These are phyloP conservation scores for Globisporangium radiosum DNA, from an alignment of 352 stramenopile genomes.

Conservation along the genomic window DNA sequence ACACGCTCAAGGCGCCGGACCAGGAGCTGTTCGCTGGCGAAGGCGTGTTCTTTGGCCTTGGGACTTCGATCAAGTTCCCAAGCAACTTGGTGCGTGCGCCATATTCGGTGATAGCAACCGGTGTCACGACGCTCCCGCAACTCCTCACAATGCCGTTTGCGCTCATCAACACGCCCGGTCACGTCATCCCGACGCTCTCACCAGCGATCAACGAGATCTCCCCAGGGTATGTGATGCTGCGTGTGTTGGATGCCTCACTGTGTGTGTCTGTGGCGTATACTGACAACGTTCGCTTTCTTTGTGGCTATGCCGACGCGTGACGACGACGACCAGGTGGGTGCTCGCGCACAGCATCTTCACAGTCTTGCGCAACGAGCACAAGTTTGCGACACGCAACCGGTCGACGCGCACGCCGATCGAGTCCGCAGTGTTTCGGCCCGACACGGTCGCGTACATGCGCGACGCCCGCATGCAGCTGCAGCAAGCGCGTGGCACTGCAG, in stretches of 20 bases:
- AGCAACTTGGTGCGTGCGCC: slow-evolving; percentile 88
- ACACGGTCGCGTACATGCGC: slow-evolving; percentile 80
- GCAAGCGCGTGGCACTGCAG: slow-evolving; percentile 30
- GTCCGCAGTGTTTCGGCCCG: slow-evolving; percentile 52
- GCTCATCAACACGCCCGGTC: slow-evolving; percentile 62
- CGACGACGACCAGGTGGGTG: slow-evolving; percentile 64
- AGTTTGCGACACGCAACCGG: slow-evolving; percentile 79
- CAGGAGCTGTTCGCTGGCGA: slow-evolving; percentile 91
- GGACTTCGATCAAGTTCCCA: slow-evolving; percentile 92
- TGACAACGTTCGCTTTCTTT: not conserved
- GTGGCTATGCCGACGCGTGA: not conserved
- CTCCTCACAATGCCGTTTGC: slow-evolving; percentile 72
- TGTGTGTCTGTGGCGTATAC: slow-evolving; percentile 11
- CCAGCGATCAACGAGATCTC: slow-evolving; percentile 81
- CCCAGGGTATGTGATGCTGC: slow-evolving; percentile 26
- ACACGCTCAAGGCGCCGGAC: slow-evolving; percentile 89
- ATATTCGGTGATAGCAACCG: slow-evolving; percentile 94
- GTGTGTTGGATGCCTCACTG: not conserved
- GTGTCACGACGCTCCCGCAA: slow-evolving; percentile 88
- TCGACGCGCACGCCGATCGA: slow-evolving; percentile 65
- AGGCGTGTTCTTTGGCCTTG: slow-evolving; percentile 94
- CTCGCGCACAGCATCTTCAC: slow-evolving; percentile 88
- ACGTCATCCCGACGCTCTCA: slow-evolving; percentile 77
- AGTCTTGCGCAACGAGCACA: slow-evolving; percentile 84
- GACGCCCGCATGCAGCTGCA: slow-evolving; percentile 34